Conservation (phyloP, 179 eudicot species). For the Actinidia polygama region DNA sequence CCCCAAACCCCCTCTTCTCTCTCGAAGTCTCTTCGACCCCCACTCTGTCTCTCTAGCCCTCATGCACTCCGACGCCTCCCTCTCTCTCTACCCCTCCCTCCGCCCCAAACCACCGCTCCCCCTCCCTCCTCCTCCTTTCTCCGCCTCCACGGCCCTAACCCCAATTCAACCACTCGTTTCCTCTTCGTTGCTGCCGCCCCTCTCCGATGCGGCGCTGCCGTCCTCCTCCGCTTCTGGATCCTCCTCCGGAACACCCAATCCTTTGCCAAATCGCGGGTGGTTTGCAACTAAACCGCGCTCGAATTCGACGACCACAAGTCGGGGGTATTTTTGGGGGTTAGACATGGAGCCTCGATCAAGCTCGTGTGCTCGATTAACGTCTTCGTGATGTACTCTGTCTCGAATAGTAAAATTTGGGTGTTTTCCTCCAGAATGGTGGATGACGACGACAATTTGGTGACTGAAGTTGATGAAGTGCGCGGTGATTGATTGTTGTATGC, state of each 20-base stretch:
- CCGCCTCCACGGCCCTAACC: conserved; percentile 41
- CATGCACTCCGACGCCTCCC: conserved; percentile 63
- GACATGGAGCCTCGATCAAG: conserved; percentile 65
- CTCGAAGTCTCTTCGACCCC: conserved; percentile 53
- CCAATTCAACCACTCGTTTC: conserved; percentile 25
- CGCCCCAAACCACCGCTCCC: conserved; percentile 56
- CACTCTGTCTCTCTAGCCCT: conserved; percentile 68
- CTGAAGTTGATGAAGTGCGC: conserved; percentile 85
- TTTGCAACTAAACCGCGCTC: conserved; percentile 58
- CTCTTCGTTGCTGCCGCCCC: conserved; percentile 65
- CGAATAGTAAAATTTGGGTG: conserved; percentile 57
- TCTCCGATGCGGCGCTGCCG: conserved; percentile 47
- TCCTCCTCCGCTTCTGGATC: conserved; percentile 61
- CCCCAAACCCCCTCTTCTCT: conserved; percentile 35
- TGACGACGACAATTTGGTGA: conserved; percentile 37
- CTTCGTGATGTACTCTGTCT: conserved; percentile 73
- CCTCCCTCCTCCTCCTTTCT: conserved; percentile 69
- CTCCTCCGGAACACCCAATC: conserved; percentile 14
- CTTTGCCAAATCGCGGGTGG: conserved; percentile 41
- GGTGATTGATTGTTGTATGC: conserved; percentile 65
- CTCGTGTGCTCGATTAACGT: conserved; percentile 60
- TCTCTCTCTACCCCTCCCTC: conserved; percentile 67
- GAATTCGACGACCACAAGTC: conserved; percentile 42
- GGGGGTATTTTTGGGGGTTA: conserved; percentile 60
- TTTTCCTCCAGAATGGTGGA: conserved; percentile 56